Percentiles rank a stretch among this genome's conserved stretches.
Evolutionary conservation across 2,329 filamentous ascomycete species (phyloP).

Genomic region (Penicillium sp.): DNA sequence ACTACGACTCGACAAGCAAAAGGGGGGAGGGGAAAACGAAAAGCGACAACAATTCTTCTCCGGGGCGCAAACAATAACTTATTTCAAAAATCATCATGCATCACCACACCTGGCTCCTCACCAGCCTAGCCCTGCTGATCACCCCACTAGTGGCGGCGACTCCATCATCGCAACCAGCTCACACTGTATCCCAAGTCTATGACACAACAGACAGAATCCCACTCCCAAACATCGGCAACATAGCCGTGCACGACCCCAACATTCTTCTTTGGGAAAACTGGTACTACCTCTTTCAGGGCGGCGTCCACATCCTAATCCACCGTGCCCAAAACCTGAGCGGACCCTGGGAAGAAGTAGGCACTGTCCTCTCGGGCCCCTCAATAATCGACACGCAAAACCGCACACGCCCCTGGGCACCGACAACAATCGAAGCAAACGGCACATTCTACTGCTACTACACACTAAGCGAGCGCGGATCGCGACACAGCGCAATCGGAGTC

Average conservation of each 20-base stretch:
- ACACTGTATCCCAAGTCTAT: constrained; percentile 14
- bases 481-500: constrained; percentile 39
- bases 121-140: neutral
- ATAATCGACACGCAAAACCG: constrained; percentile 32
- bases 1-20: neutral
- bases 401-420: constrained; percentile 38
- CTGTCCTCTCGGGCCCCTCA: constrained; percentile 31
- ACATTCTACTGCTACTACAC: constrained; percentile 41
- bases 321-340: constrained; percentile 29
- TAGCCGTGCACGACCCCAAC: constrained; percentile 35
- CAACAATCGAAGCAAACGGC: constrained; percentile 28
- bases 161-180: neutral
- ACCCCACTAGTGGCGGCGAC: neutral
- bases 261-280: constrained; percentile 28
- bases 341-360: constrained; percentile 35
- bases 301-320: constrained; percentile 26
- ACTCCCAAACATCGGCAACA: constrained; percentile 29
- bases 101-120: neutral
- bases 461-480: constrained; percentile 28
- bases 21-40: neutral
- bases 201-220: constrained; percentile 28
- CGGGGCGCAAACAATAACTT: neutral
- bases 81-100: neutral
- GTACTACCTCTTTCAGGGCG: constrained; percentile 39
- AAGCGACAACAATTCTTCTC: neutral